Base-by-base conservation (phyloP, 2,329 filamentous ascomycete genomes). In the Fusarium pininemorale region DNA sequence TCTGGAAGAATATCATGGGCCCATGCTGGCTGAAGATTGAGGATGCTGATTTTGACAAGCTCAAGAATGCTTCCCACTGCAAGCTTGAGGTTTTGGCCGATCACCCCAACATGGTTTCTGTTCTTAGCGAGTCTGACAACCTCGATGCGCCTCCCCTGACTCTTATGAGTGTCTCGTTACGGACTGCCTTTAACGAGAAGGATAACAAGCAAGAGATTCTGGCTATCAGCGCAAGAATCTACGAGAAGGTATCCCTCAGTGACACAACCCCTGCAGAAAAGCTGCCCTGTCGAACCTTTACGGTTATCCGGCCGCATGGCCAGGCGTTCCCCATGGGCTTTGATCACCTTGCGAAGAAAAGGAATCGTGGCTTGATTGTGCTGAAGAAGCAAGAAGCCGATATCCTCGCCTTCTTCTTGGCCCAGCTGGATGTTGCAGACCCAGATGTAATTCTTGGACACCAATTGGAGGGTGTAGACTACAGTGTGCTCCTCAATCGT, bases 1-100 rank as follows among this genome's bases (percentile, higher is more conserved):
- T 99, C 10, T 98, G 95, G 93, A 98, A 98, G 85, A 97, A 98
- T 80, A 94, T 99, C 77, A 99, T 98, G 96, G 96, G 96, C 4
- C 96, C 96, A 37, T 98, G 96, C 82, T 99, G 96, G 96, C 89
- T 99, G 51, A 95, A 92, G 80, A 96, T 99, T 63, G 89, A 95
- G 74, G 92, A 93, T 75, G 93, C 93, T 37, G 92, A 98, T 81
- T 98, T 97, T 80, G 88, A 89, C 24, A 87, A 93, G 11, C 88
- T 98, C 75, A 96, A 94, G 82, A 98, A 98, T 77, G 93, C 95
- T 16, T 99, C 96, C 2, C 96, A 97, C 89, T 98, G 96, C 87
- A 98, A 98, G 83, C 90, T 99, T 16, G 96, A 99, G 83, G 91
- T 97, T 55, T 89, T 93, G 77, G 93, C 95, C 53, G 88, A 90